Conservation (phyloP, 2,329 filamentous ascomycete genomes). For the Ceratocystiopsis brevicomis region DNA sequence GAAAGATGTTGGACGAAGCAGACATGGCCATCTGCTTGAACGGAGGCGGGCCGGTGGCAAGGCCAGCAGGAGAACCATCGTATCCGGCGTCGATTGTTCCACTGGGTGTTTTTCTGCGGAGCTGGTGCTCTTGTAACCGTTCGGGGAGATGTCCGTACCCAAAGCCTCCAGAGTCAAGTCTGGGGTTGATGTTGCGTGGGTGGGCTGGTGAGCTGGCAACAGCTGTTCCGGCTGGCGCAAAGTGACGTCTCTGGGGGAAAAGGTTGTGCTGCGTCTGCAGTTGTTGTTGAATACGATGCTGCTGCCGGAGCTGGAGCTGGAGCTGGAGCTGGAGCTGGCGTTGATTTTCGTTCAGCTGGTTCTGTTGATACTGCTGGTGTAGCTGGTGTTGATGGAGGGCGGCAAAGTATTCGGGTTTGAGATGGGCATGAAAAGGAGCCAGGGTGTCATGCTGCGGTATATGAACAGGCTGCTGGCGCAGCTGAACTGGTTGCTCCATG, state of each 20-base stretch:
- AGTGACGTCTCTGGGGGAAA: constrained; percentile 5
- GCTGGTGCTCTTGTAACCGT: constrained; percentile 44
- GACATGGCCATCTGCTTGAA: constrained; percentile 70
- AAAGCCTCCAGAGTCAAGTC: too few relatives aligned
- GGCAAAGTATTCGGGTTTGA: constrained; percentile 13
- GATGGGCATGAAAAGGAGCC: constrained; percentile 13
- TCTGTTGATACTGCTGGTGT: constrained; percentile 7
- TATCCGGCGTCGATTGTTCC: constrained; percentile 87
- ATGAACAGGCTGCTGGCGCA: constrained; percentile 29
- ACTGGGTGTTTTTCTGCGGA: constrained; percentile 81
- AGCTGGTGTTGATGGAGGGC: constrained; percentile 9
- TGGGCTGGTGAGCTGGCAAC: constrained; percentile 6
- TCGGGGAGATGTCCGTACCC: too few relatives aligned
- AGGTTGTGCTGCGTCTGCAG: constrained; percentile 2
- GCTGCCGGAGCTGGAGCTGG: constrained; percentile 3
- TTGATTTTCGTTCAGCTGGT: constrained; percentile 8
- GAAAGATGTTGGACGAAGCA: constrained; percentile 22
- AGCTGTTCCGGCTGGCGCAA: not conserved
- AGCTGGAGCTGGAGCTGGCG: constrained; percentile 7
- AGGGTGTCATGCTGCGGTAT: constrained; percentile 21
- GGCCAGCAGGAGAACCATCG: constrained; percentile 62
- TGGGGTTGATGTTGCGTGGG: too few relatives aligned
- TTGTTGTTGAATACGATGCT: not conserved
- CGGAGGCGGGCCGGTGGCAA: constrained; percentile 53
- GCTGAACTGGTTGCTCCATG: constrained; percentile 28